Evolutionary conservation across 768 basidiomycete genomes (phyloP).

Genomic region (Trametes maxima): DNA sequence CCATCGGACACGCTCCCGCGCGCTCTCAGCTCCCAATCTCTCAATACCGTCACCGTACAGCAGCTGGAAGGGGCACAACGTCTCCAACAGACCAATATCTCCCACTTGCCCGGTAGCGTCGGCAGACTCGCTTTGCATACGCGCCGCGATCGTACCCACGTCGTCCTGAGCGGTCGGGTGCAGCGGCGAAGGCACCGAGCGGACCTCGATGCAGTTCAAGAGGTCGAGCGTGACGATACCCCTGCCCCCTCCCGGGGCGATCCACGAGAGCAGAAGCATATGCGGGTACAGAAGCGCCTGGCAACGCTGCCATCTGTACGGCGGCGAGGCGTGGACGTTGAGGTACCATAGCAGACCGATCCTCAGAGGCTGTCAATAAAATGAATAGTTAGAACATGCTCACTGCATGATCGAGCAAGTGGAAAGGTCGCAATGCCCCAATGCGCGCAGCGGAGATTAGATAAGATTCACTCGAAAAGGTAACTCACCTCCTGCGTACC

Average conservation of each 20-base stretch:
- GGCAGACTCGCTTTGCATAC: slow-evolving; percentile 53
- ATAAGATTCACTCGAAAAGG: slow-evolving; percentile 2
- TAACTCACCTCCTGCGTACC: slow-evolving; percentile 47
- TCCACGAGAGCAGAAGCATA: slow-evolving; percentile 85
- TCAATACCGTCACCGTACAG: slow-evolving; percentile 90
- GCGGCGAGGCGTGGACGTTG: slow-evolving; percentile 83
- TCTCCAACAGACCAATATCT: slow-evolving; percentile 54
- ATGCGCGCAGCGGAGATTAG: slow-evolving; percentile 4
- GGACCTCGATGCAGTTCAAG: slow-evolving; percentile 83
- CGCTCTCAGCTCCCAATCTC: slow-evolving; percentile 84
- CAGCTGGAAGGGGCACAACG: slow-evolving; percentile 88
- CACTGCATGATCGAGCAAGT: slow-evolving; percentile 3
- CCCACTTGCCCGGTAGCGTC: slow-evolving; percentile 39
- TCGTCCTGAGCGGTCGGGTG: slow-evolving; percentile 84
- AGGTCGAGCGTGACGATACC: slow-evolving; percentile 88
- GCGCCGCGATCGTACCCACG: slow-evolving; percentile 83
- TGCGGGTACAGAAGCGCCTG: slow-evolving; percentile 84
- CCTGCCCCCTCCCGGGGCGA: slow-evolving; percentile 78
- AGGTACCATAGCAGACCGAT: slow-evolving; percentile 90
- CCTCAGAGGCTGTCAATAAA: slow-evolving; percentile 68
- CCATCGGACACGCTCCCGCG: slow-evolving; percentile 87
- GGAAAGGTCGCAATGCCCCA: not conserved
- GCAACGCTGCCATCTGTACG: slow-evolving; percentile 80
- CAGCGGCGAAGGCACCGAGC: slow-evolving; percentile 77
- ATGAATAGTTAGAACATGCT: slow-evolving; percentile 16